phyloP scores from a whole-genome alignment of 2,329 filamentous ascomycete genomes.

The Paradendryphiella salina region DNA sequence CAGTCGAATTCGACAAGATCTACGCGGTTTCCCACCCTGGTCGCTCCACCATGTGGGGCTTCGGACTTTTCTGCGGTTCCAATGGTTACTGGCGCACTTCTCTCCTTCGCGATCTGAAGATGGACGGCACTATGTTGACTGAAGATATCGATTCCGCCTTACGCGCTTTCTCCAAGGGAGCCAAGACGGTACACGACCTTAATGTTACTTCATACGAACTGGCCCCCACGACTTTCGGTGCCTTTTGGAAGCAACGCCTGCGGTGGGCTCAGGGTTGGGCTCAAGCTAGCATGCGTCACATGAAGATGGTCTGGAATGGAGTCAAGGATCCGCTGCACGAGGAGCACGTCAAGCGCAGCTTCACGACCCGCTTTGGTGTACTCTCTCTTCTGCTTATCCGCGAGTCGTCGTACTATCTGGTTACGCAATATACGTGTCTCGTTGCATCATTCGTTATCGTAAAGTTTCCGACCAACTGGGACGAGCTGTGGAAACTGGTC shows the following conservation, averaged over 20 bases:
- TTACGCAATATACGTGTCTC: constrained; percentile 55
- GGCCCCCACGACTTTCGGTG: constrained; percentile 50
- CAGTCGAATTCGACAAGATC: constrained; percentile 57
- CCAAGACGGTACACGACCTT: constrained; percentile 53
- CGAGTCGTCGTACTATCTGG: constrained; percentile 54
- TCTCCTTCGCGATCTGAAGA: constrained; percentile 52
- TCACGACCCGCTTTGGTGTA: constrained; percentile 50
- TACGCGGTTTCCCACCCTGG: constrained; percentile 57
- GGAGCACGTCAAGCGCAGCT: constrained; percentile 38
- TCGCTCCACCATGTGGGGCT: constrained; percentile 52
- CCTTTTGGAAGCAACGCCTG: constrained; percentile 57
- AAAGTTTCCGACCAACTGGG: constrained; percentile 48
- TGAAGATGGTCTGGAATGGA: constrained; percentile 50
- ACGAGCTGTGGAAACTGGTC: constrained; percentile 47
- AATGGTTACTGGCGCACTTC: constrained; percentile 56
- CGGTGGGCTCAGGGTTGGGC: constrained; percentile 57
- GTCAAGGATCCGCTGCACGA: constrained; percentile 38
- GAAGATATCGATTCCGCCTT: constrained; percentile 57
- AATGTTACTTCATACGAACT: constrained; percentile 56
- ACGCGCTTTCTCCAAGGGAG: constrained; percentile 51
- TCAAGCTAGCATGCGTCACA: constrained; percentile 52
- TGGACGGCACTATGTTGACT: constrained; percentile 56
- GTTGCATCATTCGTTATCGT: constrained; percentile 52
- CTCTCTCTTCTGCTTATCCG: constrained; percentile 53
- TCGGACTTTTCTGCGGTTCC: constrained; percentile 55